Evolutionary conservation across 345 rosid genomes (phyloP), one percentile per base, ranked within the genome.

Genomic region (Stellera chamaejasme): DNA sequence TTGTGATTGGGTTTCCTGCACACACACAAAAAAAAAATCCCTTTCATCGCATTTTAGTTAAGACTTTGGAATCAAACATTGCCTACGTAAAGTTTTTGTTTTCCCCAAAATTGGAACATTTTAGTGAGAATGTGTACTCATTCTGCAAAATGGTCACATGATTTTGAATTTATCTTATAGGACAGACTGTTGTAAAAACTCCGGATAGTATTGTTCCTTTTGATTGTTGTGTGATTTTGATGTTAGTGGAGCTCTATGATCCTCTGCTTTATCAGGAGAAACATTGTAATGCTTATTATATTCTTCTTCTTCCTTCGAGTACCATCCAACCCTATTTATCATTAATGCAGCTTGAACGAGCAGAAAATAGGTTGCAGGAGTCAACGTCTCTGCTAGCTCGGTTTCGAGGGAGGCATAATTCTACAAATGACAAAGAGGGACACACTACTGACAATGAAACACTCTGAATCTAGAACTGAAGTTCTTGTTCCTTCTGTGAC

Each of bases 341-440:
- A 15, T 32, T 23, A 2, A 23, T 65, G 74, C 81, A 91, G 98
- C 90, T 87, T 62, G 56, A 46, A 19, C 82, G 80, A 65, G 80
- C 90, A 32, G 82, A 87, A 60, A 74, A 55, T 72, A 83, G 75
- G 73, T 59, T 91, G 60, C 66, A 68, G 48, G 84, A 73, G 60
- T 69, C 96, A 16, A 67, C 83, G 63, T 52, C 74, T 43, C 75
- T 76, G 67, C 66, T 91, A 70, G 78, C 79, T 58, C 77, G 82
- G 50, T 71, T 87, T 52, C 85, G 84, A 56, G 76, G 64, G 13
- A 64, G 49, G 32, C 62, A 68, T 50, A 66, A 56, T 57, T 64
- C 54, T 39, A 68, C 58, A 54, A 72, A 54, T 56, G 55, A 56
- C 25, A 78, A 75, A 69, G 64, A 55, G 57, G 82, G 72, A 51